phyloP scores from a whole-genome alignment of 1,284 basidiomycete genomes.

The Porogramme epimiltina region DNA sequence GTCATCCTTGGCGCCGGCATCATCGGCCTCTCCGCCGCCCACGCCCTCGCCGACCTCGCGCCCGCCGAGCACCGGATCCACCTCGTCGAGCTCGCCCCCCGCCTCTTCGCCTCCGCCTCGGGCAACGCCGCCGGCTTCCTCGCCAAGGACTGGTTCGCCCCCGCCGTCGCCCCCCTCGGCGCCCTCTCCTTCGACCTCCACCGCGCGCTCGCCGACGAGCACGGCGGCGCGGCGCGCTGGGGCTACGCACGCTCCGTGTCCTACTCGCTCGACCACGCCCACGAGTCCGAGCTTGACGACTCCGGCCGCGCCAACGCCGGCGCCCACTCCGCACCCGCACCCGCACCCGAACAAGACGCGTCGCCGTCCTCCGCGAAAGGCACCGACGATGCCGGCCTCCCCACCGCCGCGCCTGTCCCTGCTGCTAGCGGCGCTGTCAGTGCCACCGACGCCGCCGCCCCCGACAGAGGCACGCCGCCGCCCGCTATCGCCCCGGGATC shows the following conservation, averaged over 20 bases:
- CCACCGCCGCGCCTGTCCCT: too few species aligned
- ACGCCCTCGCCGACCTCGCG: slow-evolving; percentile 34
- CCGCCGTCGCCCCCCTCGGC: slow-evolving; percentile 49
- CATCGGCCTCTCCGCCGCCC: slow-evolving; percentile 56
- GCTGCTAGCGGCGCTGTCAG: too few species aligned
- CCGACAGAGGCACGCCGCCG: too few species aligned
- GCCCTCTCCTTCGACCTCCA: slow-evolving; percentile 63
- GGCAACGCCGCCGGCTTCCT: slow-evolving; percentile 70
- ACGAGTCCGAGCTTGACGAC: slow-evolving; percentile 7
- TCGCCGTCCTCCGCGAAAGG: too few species aligned
- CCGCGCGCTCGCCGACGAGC: slow-evolving; percentile 50
- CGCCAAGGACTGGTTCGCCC: slow-evolving; percentile 65
- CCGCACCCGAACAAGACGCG: too few species aligned
- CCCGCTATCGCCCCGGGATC: too few species aligned
- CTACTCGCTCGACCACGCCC: slow-evolving; percentile 31
- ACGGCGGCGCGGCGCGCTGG: slow-evolving; percentile 54
- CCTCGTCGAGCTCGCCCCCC: slow-evolving; percentile 36
- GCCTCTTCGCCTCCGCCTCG: slow-evolving; percentile 47
- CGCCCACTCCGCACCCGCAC: neutral
- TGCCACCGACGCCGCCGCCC: too few species aligned
- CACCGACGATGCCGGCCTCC: neutral
- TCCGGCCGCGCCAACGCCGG: neutral
- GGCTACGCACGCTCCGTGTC: slow-evolving; percentile 48
- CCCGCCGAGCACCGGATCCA: slow-evolving; percentile 32
- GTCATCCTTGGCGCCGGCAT: slow-evolving; percentile 54